Evolutionary conservation across 345 rosid genomes (phyloP), one percentile per base, ranked within the genome.

Genomic region (Trapa bicornis): DNA sequence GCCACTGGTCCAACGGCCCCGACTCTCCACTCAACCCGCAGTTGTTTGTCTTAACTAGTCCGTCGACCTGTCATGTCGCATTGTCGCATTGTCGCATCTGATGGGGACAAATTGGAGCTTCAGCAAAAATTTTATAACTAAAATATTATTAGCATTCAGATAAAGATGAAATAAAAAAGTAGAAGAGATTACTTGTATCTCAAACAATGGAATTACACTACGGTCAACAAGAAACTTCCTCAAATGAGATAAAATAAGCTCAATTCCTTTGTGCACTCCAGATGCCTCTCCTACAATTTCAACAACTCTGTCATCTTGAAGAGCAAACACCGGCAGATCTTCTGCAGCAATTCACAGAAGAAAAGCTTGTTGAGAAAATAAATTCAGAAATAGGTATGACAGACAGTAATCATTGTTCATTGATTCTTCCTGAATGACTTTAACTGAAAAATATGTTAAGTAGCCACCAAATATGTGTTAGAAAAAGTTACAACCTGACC

Each of bases 211-310:
- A 61, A 95, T 89, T 70, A 95, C 84, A 78, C 98, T 86, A 68
- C 93, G 96, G 75, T 95, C 99, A 71, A 95, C 99, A 69, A 95
- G 78, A 79, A 95, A 95, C 86, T 91, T 95, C 77, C 98, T 85
- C 67, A 95, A 85, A 72, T 91, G 96, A 81, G 94, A 87, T 61
- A 94, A 96, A 77, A 95, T 85, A 66, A 95, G 84, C 86, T 95
- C 98, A 76, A 95, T 73, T 50, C 89, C 92, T 79, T 84, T 91
- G 72, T 95, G 98, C 75, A 95, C 97, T 47, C 88, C 85, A 74
- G 83, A 65, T 71, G 91, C 72, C 37, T 91, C 98, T 67, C 99
- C 99, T 57, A 88, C 79, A 39, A 95, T 87, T 86, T 91, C 98
- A 63, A 95, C 96, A 75, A 89, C 97, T 83, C 98, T 82, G 81